A percentile compares a stretch with the other conserved stretches of the same genome.
Evolutionary conservation across 2,329 filamentous ascomycete genomes (phyloP).

Genomic region (Penicillium oxalicum): DNA sequence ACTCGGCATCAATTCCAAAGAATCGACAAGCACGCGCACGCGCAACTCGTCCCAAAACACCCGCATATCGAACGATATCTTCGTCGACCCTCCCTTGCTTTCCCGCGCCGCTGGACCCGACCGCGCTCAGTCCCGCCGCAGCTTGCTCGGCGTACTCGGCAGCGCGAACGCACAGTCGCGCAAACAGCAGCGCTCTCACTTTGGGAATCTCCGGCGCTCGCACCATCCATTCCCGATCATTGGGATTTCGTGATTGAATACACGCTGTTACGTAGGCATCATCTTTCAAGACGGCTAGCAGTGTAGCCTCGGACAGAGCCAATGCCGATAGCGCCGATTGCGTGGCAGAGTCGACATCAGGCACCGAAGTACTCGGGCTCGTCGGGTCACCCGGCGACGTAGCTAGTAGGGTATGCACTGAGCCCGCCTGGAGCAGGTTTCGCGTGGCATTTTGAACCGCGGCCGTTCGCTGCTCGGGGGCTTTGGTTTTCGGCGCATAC

Average conservation of each 20-base stretch:
- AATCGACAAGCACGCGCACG: conserved; percentile 84
- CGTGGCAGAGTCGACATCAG: conserved; percentile 44
- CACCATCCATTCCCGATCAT: conserved; percentile 95
- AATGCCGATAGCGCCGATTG: conserved; percentile 48
- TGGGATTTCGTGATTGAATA: conserved; percentile 72
- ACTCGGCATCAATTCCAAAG: conserved; percentile 81
- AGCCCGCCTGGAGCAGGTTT: conserved; percentile 69
- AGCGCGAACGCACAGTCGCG: conserved; percentile 77
- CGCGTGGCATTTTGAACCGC: conserved; percentile 71
- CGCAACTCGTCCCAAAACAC: conserved; percentile 67
- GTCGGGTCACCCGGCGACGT: conserved; percentile 45
- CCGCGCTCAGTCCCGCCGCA: conserved; percentile 44
- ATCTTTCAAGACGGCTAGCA: conserved; percentile 86
- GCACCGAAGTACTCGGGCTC: conserved; percentile 13
- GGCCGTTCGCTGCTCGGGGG: conserved; percentile 61
- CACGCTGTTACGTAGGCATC: conserved; percentile 84
- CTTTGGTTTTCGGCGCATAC: conserved; percentile 59
- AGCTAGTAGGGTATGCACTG: conserved; percentile 68
- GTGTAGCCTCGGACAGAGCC: conserved; percentile 78
- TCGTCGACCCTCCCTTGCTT: conserved; percentile 48
- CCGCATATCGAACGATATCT: conserved; percentile 64
- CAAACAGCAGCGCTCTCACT: conserved; percentile 81
- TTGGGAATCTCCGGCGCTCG: conserved; percentile 80
- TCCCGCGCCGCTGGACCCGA: conserved; percentile 24
- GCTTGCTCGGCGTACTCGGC: conserved; percentile 81